phyloP scores from a whole-genome alignment of 805 yeast genomes.

The Teunomyces cretensis region DNA sequence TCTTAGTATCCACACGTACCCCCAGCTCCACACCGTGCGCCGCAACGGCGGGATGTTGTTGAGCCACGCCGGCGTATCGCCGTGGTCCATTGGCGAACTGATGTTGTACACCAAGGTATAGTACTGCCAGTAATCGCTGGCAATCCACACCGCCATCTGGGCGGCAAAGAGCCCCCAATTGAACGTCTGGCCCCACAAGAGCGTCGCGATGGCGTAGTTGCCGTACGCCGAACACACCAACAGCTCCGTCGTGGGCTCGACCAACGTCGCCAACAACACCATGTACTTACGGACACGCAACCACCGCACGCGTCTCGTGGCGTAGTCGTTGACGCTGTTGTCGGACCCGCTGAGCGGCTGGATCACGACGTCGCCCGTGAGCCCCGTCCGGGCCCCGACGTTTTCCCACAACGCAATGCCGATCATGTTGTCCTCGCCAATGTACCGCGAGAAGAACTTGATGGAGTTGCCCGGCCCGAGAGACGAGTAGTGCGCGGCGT shows the following conservation, averaged over 20 bases:
- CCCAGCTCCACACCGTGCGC: conserved; percentile 25
- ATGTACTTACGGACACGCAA: conserved; percentile 80
- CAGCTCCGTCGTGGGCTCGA: conserved; percentile 86
- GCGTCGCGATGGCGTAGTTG: conserved; percentile 51
- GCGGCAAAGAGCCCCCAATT: conserved; percentile 38
- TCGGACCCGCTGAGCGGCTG: conserved; percentile 60
- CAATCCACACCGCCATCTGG: conserved; percentile 64
- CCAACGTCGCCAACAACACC: conserved; percentile 80
- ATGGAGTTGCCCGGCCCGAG: conserved; percentile 52
- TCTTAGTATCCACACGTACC: conserved; percentile 58
- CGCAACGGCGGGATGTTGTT: conserved; percentile 15
- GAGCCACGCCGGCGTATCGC: conserved; percentile 11
- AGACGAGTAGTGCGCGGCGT: conserved; percentile 26
- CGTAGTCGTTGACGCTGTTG: conserved; percentile 52
- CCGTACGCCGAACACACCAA: conserved; percentile 68
- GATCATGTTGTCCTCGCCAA: conserved; percentile 93
- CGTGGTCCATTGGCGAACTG: conserved; percentile 8
- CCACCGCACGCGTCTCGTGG: conserved; percentile 77
- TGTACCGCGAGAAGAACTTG: conserved; percentile 70
- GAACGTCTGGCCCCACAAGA: conserved; percentile 38
- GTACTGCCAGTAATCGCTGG: conserved; percentile 62
- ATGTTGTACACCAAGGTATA: conserved; percentile 37
- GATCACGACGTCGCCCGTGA: conserved; percentile 75
- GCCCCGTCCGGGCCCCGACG: conserved; percentile 66
- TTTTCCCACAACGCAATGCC: conserved; percentile 79